Evolutionary conservation across 2,329 filamentous ascomycete species (phyloP), one percentile per base, ranked within the genome.

Genomic region (Fusarium avenaceum): DNA sequence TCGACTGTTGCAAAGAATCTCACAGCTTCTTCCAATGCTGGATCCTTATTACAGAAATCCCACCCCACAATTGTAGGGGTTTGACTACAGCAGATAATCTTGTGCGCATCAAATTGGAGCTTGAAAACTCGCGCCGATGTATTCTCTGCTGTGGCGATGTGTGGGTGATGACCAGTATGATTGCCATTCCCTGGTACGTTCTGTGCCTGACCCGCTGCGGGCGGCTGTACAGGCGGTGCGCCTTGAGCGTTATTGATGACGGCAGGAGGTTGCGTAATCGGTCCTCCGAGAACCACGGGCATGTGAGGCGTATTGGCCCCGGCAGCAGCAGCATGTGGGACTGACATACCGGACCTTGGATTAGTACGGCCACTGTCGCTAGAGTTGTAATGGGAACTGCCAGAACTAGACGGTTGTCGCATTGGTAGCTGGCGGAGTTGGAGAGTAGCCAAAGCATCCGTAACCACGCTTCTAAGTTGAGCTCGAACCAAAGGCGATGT

Each of bases 21-120:
- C 67, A 89, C 88, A 8, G 91, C 92, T 75, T 92, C 90, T 56
- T 93, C 88, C 53, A 97, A 86, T 71, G 96, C 91, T 56, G 86
- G 80, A 69, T 99, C 94, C 6, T 89, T 91, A 71, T 94, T 93
- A 61, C 94, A 96, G 84, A 98, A 99, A 78, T 99, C 96, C 96
- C 96, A 99, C 0, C 94, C 96, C 1, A 98, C 93, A 75, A 99
- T 98, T 17, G 91, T 89, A 39, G 90, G 90, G 57, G 96, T 93
- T 78, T 98, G 94, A 68, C 92, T 96, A 77, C 95, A 97, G 81
- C 94, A 97, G 55, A 99, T 91, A 71, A 99, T 96, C 72, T 94
- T 90, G 22, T 94, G 87, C 1, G 94, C 92, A 76, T 99, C 96
- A 72, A 97, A 99, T 78, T 99, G 96, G 35, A 98, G 84, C 80